phyloP scores from a whole-genome alignment of 495 filamentous ascomycete genomes.

The Penicillium samsonianum region DNA sequence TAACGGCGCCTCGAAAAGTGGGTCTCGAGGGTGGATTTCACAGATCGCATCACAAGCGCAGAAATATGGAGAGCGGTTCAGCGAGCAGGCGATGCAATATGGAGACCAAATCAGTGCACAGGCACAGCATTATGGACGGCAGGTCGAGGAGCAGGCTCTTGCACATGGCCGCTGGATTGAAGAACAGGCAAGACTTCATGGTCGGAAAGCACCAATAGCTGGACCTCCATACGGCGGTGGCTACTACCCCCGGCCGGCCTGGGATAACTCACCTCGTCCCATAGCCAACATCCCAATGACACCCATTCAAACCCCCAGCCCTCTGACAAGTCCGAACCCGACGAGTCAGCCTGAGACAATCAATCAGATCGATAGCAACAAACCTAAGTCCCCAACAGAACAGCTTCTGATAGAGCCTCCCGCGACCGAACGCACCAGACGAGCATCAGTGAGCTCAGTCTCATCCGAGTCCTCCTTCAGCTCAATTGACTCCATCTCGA shows the following conservation, averaged over 20 bases:
- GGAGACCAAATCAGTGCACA: constrained; percentile 45
- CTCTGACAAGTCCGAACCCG: constrained; percentile 7
- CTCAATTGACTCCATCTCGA: constrained; percentile 46
- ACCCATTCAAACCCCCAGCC: constrained; percentile 3
- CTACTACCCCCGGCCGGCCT: constrained; percentile 8
- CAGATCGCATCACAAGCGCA: constrained; percentile 43
- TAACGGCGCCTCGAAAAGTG: constrained; percentile 29
- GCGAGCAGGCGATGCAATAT: constrained; percentile 44
- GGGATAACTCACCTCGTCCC: constrained; percentile 8
- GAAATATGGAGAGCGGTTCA: constrained; percentile 47
- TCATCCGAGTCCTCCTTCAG: constrained; percentile 44
- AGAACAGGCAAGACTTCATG: constrained; percentile 38
- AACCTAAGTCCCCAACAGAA: constrained; percentile 3
- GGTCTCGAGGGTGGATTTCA: constrained; percentile 40
- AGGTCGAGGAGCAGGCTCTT: constrained; percentile 46
- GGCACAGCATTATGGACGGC: constrained; percentile 43
- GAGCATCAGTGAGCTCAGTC: constrained; percentile 37
- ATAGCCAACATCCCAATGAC: not conserved
- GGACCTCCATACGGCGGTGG: not conserved
- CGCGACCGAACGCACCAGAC: constrained; percentile 28
- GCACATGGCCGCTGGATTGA: constrained; percentile 47
- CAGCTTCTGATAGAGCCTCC: not conserved
- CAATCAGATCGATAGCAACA: not conserved
- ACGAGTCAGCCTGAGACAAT: not conserved
- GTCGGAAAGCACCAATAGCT: constrained; percentile 26